phyloP scores from a whole-genome alignment of 495 filamentous ascomycete species.

The Xanthoparmelia taractica region DNA sequence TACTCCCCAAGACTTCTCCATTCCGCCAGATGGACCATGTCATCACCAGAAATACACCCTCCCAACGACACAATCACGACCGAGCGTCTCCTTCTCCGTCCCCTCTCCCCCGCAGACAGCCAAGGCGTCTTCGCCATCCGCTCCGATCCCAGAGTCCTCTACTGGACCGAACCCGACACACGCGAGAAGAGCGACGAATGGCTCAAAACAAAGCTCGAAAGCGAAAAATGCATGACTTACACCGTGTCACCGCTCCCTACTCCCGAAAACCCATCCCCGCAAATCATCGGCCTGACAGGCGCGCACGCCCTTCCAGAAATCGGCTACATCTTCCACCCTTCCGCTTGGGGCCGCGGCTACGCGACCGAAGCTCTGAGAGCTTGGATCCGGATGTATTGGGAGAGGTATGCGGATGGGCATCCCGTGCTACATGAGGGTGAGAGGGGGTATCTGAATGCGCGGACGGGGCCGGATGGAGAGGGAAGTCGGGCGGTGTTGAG shows the following conservation, averaged over 20 bases:
- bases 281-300: constrained; percentile 14
- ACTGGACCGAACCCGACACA: constrained; percentile 14
- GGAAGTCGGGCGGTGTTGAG: background rate
- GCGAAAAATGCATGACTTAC: background rate
- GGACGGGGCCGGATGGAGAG: background rate
- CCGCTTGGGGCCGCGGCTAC: constrained; percentile 33
- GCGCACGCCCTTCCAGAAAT: constrained; percentile 28
- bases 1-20: background rate
- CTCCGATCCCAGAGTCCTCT: constrained; percentile 8
- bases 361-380: constrained; percentile 34
- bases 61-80: background rate
- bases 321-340: constrained; percentile 32
- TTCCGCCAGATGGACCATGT: background rate
- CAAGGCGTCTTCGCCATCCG: background rate
- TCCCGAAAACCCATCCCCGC: background rate
- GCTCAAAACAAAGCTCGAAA: constrained; percentile 7
- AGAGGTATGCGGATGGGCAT: constrained; percentile 24
- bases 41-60: background rate
- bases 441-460: constrained; percentile 1
- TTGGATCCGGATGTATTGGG: constrained; percentile 30
- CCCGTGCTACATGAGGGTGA: background rate
- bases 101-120: background rate
- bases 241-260: background rate
- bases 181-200: constrained; percentile 5
- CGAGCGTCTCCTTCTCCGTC: constrained; percentile 2